Conservation (phyloP, 2,329 filamentous ascomycete genomes). For the Neurospora crassa region DNA sequence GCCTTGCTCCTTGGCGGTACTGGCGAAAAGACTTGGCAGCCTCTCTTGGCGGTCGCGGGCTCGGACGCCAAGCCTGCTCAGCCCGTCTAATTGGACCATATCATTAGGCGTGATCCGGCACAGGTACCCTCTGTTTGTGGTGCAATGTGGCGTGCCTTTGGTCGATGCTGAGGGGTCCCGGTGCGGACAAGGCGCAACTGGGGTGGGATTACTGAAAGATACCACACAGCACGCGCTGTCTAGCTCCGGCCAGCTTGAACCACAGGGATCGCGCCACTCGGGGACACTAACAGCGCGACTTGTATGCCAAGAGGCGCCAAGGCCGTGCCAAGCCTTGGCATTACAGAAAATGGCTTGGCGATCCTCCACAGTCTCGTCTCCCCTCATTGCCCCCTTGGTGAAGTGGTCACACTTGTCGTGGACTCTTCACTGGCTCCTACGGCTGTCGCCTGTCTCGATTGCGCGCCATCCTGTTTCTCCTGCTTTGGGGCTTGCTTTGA, state of each 20-base stretch:
- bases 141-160: neutral
- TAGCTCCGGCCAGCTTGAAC: neutral
- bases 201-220: neutral
- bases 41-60: constrained; percentile 25
- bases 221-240: neutral
- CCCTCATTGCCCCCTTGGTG: neutral
- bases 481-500: neutral
- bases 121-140: constrained; percentile 13
- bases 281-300: constrained; percentile 16
- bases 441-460: neutral
- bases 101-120: constrained; percentile 9
- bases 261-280: neutral
- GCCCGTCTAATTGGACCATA: constrained; percentile 15
- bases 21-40: constrained; percentile 20
- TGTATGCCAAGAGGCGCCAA: constrained; percentile 20
- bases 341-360: constrained; percentile 32
- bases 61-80: constrained; percentile 12
- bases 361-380: constrained; percentile 5
- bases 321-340: constrained; percentile 21
- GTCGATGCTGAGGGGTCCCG: neutral
- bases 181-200: neutral
- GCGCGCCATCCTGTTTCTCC: neutral
- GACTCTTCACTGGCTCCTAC: neutral
- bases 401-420: neutral
- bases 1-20: constrained; percentile 17